These are phyloP conservation scores for Glebionis coronaria DNA, from an alignment of 129 eudicot species.

Conservation along the genomic window DNA sequence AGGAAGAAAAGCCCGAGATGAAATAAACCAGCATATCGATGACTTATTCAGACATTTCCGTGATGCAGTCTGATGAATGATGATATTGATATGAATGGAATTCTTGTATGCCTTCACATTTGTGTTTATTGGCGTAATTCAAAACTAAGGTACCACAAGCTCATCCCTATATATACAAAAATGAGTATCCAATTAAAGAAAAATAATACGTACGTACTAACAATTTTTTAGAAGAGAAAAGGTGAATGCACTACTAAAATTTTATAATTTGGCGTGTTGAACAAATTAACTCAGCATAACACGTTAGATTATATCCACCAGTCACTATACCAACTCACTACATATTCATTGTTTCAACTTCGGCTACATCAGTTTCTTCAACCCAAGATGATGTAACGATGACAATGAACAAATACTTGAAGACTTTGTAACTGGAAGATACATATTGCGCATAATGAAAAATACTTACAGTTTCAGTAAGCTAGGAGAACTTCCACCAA, in stretches of 20 bases:
- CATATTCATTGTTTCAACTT: background rate
- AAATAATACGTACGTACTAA: background rate
- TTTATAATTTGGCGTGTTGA: background rate
- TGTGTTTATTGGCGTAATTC: background rate
- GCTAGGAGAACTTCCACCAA: slow-evolving; percentile 32
- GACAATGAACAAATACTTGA: too few species aligned
- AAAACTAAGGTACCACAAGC: background rate
- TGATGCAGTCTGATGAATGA: too few species aligned
- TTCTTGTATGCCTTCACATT: background rate
- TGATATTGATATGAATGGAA: slow-evolving; percentile 15
- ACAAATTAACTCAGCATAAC: background rate
- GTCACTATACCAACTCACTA: background rate
- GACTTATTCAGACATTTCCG: too few species aligned
- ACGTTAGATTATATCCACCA: background rate
- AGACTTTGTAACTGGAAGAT: background rate
- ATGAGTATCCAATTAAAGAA: background rate
- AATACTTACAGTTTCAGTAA: slow-evolving; percentile 37
- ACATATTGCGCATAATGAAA: slow-evolving; percentile 5
- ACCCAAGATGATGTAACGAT: background rate
- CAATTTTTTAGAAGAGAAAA: background rate
- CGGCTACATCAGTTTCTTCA: slow-evolving; percentile 24
- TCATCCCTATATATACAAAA: background rate
- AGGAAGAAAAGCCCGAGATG: slow-evolving; percentile 47
- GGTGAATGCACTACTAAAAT: background rate
- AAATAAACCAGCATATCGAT: slow-evolving; percentile 31